phyloP scores from a whole-genome alignment of 192 early-diverging fungal genomes.

The Coemansia sp. region DNA sequence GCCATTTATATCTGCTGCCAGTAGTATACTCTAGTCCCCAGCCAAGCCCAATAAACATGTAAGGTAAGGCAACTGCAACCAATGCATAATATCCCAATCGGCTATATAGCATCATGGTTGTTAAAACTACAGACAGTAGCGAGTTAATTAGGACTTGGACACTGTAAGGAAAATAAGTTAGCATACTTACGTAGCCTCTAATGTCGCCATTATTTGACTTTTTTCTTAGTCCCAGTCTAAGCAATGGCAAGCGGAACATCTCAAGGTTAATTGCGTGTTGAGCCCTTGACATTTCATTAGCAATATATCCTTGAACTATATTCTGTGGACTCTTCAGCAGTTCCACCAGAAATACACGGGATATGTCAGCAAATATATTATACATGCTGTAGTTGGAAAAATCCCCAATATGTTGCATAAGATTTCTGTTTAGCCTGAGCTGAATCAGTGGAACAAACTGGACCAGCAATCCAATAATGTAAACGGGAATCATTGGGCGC shows the following conservation, averaged over 20 bases:
- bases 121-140: background rate
- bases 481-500: too few species aligned
- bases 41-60: background rate
- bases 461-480: background rate
- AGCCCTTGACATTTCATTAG: background rate
- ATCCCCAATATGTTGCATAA: slow-evolving; percentile 27
- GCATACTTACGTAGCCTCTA: too few species aligned
- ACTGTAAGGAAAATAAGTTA: background rate
- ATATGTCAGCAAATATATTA: slow-evolving; percentile 10
- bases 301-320: background rate
- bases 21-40: background rate
- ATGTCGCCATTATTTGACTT: background rate
- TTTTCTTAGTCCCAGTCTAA: slow-evolving; percentile 11
- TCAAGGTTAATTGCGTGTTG: slow-evolving; percentile 21
- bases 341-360: background rate
- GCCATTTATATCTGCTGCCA: too few species aligned
- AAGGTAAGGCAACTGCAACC: slow-evolving; percentile 17
- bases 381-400: slow-evolving; percentile 18
- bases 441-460: slow-evolving; percentile 2
- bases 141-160: background rate
- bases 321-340: background rate
- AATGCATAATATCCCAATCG: slow-evolving; percentile 27
- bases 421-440: slow-evolving; percentile 2
- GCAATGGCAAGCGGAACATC: slow-evolving; percentile 31
- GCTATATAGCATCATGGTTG: slow-evolving; percentile 9